Evolutionary conservation across 2,329 filamentous ascomycete genomes (phyloP).

Genomic region (Ophiostoma angusticollis): DNA sequence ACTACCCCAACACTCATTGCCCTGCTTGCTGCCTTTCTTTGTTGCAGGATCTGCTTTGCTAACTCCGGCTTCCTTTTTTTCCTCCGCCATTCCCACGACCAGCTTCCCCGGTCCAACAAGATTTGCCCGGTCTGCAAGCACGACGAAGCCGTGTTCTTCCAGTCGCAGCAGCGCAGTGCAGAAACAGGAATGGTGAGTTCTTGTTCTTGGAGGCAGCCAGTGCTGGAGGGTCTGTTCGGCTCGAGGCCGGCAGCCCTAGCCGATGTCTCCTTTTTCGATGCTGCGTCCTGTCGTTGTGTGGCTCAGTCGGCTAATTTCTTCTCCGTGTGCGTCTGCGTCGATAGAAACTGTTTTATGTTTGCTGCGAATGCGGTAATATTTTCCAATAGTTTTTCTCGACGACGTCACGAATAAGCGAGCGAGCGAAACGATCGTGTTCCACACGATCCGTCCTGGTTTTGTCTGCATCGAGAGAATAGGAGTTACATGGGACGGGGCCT

Average conservation of each 20-base stretch:
- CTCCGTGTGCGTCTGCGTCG: not conserved
- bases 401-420: constrained; percentile 6
- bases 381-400: constrained; percentile 38
- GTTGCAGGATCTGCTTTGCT: constrained; percentile 15
- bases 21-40: not conserved
- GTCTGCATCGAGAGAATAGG: not conserved
- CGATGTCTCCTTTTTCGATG: not conserved
- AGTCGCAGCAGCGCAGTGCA: constrained; percentile 91
- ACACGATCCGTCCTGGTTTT: no score
- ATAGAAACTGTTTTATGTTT: constrained; percentile 87
- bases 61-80: constrained; percentile 20
- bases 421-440: constrained; percentile 9
- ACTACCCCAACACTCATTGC: no score
- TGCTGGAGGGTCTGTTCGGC: no score
- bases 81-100: constrained; percentile 20
- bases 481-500: not conserved
- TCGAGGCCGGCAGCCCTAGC: no score
- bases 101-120: constrained; percentile 86
- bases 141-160: constrained; percentile 93
- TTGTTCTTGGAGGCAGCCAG: no score
- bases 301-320: not conserved
- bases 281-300: not conserved
- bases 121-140: constrained; percentile 75
- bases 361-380: constrained; percentile 84
- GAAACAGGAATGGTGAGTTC: constrained; percentile 94